These are phyloP conservation scores for Fusarium coffeatum DNA, from an alignment of 2,329 filamentous ascomycete species.

Conservation along the genomic window DNA sequence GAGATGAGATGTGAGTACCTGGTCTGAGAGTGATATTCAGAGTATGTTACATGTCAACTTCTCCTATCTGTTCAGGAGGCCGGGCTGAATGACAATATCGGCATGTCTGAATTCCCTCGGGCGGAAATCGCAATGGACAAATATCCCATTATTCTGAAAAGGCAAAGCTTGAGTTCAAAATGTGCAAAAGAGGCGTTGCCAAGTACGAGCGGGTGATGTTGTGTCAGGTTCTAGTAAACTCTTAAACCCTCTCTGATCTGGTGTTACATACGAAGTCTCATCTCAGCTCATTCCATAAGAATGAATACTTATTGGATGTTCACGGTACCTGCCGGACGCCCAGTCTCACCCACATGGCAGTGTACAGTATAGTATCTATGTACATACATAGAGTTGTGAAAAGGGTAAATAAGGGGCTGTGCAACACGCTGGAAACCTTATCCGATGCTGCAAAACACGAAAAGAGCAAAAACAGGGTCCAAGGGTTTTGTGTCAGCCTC, in stretches of 20 bases:
- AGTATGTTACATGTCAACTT: slow-evolving; percentile 6
- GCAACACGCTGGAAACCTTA: slow-evolving; percentile 3
- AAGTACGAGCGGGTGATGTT: neutral
- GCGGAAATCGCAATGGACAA: neutral
- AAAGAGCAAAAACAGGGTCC: slow-evolving; percentile 14
- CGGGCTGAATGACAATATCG: neutral
- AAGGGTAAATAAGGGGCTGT: neutral
- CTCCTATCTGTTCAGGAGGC: neutral
- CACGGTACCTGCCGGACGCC: neutral
- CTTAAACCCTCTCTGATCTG: neutral
- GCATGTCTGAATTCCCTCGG: neutral
- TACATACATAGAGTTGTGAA: neutral
- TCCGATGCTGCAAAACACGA: slow-evolving; percentile 14
- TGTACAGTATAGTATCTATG: neutral
- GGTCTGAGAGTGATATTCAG: neutral
- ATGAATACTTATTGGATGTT: neutral
- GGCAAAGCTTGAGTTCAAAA: neutral
- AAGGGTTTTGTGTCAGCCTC: slow-evolving; percentile 27
- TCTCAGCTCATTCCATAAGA: slow-evolving; percentile 27
- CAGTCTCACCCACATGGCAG: slow-evolving; percentile 12
- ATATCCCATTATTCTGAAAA: neutral
- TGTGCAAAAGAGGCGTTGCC: neutral
- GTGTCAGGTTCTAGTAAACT: slow-evolving; percentile 25
- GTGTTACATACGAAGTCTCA: slow-evolving; percentile 28
- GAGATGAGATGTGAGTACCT: neutral